Base-by-base conservation (phyloP, 257 asterid species). In the Nyctanthes arbortristis region DNA sequence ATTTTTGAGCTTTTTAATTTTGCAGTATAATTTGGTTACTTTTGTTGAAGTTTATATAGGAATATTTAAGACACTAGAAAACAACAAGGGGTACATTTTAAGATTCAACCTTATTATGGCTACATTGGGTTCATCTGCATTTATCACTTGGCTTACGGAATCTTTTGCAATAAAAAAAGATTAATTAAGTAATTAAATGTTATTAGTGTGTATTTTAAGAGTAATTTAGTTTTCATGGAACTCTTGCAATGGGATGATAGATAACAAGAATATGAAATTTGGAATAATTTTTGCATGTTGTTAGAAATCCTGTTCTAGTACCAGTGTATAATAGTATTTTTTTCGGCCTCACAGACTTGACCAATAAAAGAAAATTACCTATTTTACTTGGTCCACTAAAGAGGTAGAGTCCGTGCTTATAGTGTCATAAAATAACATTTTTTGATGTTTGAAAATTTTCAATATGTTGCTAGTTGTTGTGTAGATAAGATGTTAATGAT, bases 31-130 rank as follows among this genome's bases (percentile, higher is more conserved):
- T 11, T 66, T 39, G 13, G 10, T 29, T 35, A 29, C 29, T 55
- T 54, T 57, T 1, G 18, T 11, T 59, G 43, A 24, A 72, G 75
- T 47, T 58, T 72, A 72, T 69, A 78, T 81, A 78, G 71, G n/a
- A n/a, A n/a, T n/a, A n/a, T n/a, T n/a, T n/a, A n/a, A n/a, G n/a
- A n/a, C n/a, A n/a, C n/a, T n/a, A n/a, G n/a, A n/a, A n/a, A n/a
- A n/a, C n/a, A n/a, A n/a, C n/a, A n/a, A n/a, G n/a, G n/a, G n/a
- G n/a, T n/a, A n/a, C 74, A 81, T 71, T 81, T 60, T 5, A 52
- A 40, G 0, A 56, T 30, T 67, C 24, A 34, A 8, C 60, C 9
- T 66, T 69, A 45, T 77, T 57, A n/a, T 65, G 4, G 20, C 8
- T 37, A 12, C 13, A 63, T 70, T 58, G 82, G 61, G 52, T 74